Evolutionary conservation across 2,329 filamentous ascomycete genomes (phyloP), one percentile per base, ranked within the genome.

Genomic region (Tolypocladium pustulatum): DNA sequence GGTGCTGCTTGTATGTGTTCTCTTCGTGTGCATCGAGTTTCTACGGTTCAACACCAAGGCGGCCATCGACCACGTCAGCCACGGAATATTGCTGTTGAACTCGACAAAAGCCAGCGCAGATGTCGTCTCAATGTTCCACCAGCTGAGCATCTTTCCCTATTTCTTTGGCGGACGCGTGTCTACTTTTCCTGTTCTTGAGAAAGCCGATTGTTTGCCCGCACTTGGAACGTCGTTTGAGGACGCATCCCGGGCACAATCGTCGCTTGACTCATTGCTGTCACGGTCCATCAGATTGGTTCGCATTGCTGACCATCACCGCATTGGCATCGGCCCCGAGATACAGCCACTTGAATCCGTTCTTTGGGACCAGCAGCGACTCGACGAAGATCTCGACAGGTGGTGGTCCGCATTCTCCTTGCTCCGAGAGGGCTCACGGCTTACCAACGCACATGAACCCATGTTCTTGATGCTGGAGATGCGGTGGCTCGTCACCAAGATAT

Each of bases 11-110:
- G 69, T 74, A 0, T 78, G 75, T 58, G 60, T 76, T 2, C 63
- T 78, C 20, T 78, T 78, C 59, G 68, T 75, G 40, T 78, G 75
- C 60, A 73, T 78, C 57, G 76, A 78, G 61, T 71, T 75, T 58
- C 64, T 78, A 1, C 70, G 71, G 0, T 73, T 70, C 10, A 69
- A 77, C 62, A 64, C 64, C 22, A 62, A 67, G 7, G 65, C 68
- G 4, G 75, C 74, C 0, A 66, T 72, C 5, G 65, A 66, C 10
- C 76, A 78, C 58, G 71, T 69, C 5, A 67, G 66, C 0, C 74
- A 77, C 57, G 76, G 75, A 12, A 67, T 75, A 20, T 61, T 61
- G 20, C 68, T 78, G 1, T 65, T 75, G 8, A 71, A 71, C 56
- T 63, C 62, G 0, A 56, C 49, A 3, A 57, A 55, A n/a, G 54